Evolutionary conservation across 768 basidiomycete genomes (phyloP), one percentile per base, ranked within the genome.

Genomic region (Royoungia palumana): DNA sequence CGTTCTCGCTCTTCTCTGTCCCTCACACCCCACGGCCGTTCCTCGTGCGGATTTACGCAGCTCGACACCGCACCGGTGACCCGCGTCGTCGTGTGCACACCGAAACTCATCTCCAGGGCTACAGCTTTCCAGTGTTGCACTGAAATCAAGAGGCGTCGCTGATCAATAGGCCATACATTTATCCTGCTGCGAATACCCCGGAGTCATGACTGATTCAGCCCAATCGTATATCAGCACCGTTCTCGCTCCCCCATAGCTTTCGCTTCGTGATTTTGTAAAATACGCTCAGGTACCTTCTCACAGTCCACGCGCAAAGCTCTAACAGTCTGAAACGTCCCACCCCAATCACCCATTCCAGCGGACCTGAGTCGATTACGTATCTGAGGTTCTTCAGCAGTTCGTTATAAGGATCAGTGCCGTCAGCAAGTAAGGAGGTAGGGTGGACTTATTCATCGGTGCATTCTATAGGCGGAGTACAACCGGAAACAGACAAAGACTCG

Each of bases 391-490:
- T 30, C 40, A 37, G 35, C 35, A 20, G 21, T 36, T 5, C 35
- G 39, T 35, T 42, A n/a, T n/a, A 27, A 32, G 48, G 35, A 52
- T 45, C 41, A 49, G 53, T 58, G 58, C 49, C 59, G 46, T 47
- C 39, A 28, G 41, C 27, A 37, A 61, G 40, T 32, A 37, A 61
- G 40, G 46, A 37, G 32, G 14, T 37, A 21, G 21, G 35, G 47
- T 36, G 50, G 36, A 20, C 20, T 46, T 24, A 39, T 32, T 20
- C 30, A 12, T 9, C 11, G 12, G 6, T 16, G 14, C 20, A 24
- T 21, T 22, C n/a, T 6, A 21, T 16, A 2, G 32, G 25, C 35
- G 41, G 38, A 19, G 37, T 30, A 27, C 9, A n/a, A 14, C 13
- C 30, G 30, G 30, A 50, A 52, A 38, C 41, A 25, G 21, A 36